These are phyloP conservation scores for Penicillium odoratum DNA, from an alignment of 495 filamentous ascomycete genomes.

Conservation along the genomic window DNA sequence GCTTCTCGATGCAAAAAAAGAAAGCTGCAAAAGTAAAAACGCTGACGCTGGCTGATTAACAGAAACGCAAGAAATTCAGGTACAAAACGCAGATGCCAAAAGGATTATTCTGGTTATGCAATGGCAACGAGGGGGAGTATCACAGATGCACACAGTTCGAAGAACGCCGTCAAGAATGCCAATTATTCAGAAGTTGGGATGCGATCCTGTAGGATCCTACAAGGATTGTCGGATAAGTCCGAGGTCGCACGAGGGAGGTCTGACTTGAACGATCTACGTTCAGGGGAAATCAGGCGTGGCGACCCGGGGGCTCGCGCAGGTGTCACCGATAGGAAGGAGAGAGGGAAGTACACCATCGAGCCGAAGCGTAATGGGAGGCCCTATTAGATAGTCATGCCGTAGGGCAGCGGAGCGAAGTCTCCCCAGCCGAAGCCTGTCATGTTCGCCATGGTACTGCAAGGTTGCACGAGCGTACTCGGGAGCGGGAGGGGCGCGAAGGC, in stretches of 20 bases:
- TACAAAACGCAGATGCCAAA: slow-evolving; percentile 19
- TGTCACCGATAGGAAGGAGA: slow-evolving; percentile 9
- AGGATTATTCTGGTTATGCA: slow-evolving; percentile 40
- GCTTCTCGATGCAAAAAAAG: slow-evolving; percentile 50
- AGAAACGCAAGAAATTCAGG: slow-evolving; percentile 23
- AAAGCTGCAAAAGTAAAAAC: slow-evolving; percentile 38
- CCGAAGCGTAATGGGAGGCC: slow-evolving; percentile 6
- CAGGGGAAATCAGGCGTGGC: slow-evolving; percentile 10
- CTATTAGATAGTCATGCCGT: slow-evolving; percentile 56
- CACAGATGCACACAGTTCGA: slow-evolving; percentile 43
- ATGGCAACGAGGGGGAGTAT: slow-evolving; percentile 49
- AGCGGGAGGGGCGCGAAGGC: slow-evolving; percentile 74
- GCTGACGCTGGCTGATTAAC: slow-evolving; percentile 42
- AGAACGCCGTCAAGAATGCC: slow-evolving; percentile 55
- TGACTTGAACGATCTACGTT: slow-evolving; percentile 8
- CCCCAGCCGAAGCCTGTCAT: slow-evolving; percentile 65
- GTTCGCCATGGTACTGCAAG: slow-evolving; percentile 66
- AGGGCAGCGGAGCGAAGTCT: slow-evolving; percentile 56
- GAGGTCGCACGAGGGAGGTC: slow-evolving; percentile 4
- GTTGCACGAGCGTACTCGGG: slow-evolving; percentile 78
- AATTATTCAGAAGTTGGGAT: slow-evolving; percentile 34
- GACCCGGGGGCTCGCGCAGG: slow-evolving; percentile 11
- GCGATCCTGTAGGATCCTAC: slow-evolving; percentile 18
- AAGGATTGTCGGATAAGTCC: slow-evolving; percentile 1
- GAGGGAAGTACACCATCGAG: slow-evolving; percentile 14